Evolutionary conservation across 106 monocot species (phyloP), one percentile per base, ranked within the genome.

Genomic region (Dendrobium huoshanense): DNA sequence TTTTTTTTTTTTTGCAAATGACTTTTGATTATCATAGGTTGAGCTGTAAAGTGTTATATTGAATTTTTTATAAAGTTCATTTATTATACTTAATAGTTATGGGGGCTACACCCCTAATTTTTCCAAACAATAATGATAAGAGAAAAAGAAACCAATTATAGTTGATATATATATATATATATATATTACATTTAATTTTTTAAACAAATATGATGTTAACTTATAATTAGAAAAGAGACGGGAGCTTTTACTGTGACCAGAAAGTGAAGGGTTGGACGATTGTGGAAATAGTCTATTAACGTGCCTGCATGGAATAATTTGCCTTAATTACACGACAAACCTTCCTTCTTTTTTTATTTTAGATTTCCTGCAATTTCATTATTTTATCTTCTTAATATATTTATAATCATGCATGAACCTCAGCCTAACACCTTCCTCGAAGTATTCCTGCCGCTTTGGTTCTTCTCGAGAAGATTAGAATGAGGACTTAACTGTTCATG

Each of bases 321-420:
- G 74, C 74, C 74, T 43, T 74, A 20, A 74, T 73, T 73, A 73
- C 73, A 73, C 41, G 42, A 73, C 73, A 73, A 73, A 73, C 73
- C 73, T 74, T 42, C 41, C 73, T 43, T 74, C 27, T 43, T n/a
- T 41, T 42, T 41, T 19, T 43, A 15, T 43, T 13, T 74, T 74
- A 20, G 0, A 42, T 29, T 5, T 74, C 6, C 43, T 42, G 19
- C 42, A 1, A 19, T n/a, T 74, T 44, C 42, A 20, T 20, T 41
- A 44, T 44, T 74, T 41, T 10, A 11, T 37, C 33, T 33, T 37
- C 18, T 67, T 9, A 8, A 9, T 7, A 22, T 67, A 25, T 27
- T 29, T 70, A 37, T 74, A 43, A 42, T 43, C 41, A 20, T 74
- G 43, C 74, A 74, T 74, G 43, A 41, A 19, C 41, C 41, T 41